phyloP scores from a whole-genome alignment of 2,329 filamentous ascomycete genomes.

The Ramularia collo-cygni region DNA sequence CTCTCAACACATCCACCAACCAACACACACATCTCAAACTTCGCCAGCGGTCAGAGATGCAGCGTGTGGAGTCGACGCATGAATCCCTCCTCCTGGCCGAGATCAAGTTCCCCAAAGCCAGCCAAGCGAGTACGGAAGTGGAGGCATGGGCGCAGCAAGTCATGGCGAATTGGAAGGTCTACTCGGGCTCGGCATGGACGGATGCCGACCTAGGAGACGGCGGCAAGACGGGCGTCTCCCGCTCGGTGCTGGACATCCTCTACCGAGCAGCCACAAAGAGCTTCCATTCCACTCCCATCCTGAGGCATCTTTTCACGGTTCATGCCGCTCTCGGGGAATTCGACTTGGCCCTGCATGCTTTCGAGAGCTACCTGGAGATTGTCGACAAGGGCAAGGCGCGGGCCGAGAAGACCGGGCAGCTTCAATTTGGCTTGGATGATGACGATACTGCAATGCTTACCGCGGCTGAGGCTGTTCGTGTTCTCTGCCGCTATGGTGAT shows the following conservation, averaged over 20 bases:
- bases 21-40: slow-evolving; percentile 26
- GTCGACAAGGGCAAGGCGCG: slow-evolving; percentile 78
- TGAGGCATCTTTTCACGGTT: slow-evolving; percentile 79
- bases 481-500: slow-evolving; percentile 77
- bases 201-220: slow-evolving; percentile 75
- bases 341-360: slow-evolving; percentile 80
- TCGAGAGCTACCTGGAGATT: slow-evolving; percentile 87
- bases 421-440: slow-evolving; percentile 66
- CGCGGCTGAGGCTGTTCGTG: slow-evolving; percentile 68
- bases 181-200: slow-evolving; percentile 73
- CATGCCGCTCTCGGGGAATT: slow-evolving; percentile 87
- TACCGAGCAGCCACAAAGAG: slow-evolving; percentile 89
- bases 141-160: slow-evolving; percentile 75
- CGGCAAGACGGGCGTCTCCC: slow-evolving; percentile 67
- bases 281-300: slow-evolving; percentile 85
- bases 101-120: slow-evolving; percentile 76
- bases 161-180: slow-evolving; percentile 75
- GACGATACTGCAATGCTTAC: slow-evolving; percentile 72
- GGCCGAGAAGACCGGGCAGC: slow-evolving; percentile 65
- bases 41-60: slow-evolving; percentile 65
- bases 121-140: slow-evolving; percentile 69
- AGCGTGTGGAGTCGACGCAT: slow-evolving; percentile 70
- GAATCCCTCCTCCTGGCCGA: slow-evolving; percentile 72
- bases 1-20: slow-evolving; percentile 13
- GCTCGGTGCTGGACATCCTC: slow-evolving; percentile 72